phyloP scores from a whole-genome alignment of 805 yeast genomes.

The Torulaspora quercuum region DNA sequence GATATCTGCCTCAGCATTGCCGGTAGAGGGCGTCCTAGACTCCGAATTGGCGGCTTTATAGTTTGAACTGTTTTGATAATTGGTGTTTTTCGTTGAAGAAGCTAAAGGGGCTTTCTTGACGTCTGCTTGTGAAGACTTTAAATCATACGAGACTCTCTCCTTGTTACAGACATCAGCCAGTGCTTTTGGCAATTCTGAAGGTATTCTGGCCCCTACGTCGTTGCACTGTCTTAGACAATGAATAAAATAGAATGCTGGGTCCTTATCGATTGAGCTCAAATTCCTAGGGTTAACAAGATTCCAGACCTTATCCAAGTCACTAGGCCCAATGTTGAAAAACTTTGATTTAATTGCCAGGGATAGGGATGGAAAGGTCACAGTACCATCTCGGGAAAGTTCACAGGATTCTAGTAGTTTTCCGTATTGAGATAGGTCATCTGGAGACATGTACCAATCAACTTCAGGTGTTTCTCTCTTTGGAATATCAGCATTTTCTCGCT shows the following conservation, averaged over 20 bases:
- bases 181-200: slow-evolving; percentile 91
- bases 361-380: slow-evolving; percentile 71
- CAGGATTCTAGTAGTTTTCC: slow-evolving; percentile 61
- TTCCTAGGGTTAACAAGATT: slow-evolving; percentile 89
- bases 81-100: slow-evolving; percentile 15
- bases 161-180: slow-evolving; percentile 88
- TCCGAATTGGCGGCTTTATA: slow-evolving; percentile 2
- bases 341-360: slow-evolving; percentile 59
- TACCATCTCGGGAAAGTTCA: slow-evolving; percentile 70
- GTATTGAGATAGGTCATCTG: slow-evolving; percentile 74
- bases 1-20: slow-evolving; percentile 86
- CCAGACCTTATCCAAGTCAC: slow-evolving; percentile 91
- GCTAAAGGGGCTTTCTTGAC: slow-evolving; percentile 27
- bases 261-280: slow-evolving; percentile 84
- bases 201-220: slow-evolving; percentile 77
- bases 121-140: slow-evolving; percentile 53
- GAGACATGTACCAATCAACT: slow-evolving; percentile 96
- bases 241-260: slow-evolving; percentile 82
- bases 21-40: slow-evolving; percentile 15
- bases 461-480: slow-evolving; percentile 28
- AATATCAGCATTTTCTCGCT: slow-evolving; percentile 30
- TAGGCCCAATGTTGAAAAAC: slow-evolving; percentile 67
- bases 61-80: background rate
- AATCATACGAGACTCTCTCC: slow-evolving; percentile 70
- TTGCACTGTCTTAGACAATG: slow-evolving; percentile 87